Base-by-base conservation (phyloP, 2,329 filamentous ascomycete genomes). In the Alternaria alternata region DNA sequence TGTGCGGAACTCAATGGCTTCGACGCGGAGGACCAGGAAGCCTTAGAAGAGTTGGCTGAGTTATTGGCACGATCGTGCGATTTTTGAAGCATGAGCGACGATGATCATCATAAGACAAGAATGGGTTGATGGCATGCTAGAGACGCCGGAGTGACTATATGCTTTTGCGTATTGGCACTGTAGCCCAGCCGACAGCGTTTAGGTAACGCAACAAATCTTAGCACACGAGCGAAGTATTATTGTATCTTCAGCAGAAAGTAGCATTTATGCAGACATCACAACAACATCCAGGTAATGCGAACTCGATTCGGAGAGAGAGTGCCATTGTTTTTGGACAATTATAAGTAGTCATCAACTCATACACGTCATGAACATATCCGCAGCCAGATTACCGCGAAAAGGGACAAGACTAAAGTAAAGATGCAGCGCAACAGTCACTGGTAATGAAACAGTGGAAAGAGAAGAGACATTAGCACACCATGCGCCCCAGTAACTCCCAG, bases 1-100 rank as follows among this genome's bases (percentile, higher is more conserved):
- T 94, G 92, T 73, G 87, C 88, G 1, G 86, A 85, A 36, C 66
- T 85, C 53, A 78, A 85, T 14, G 91, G 91, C 0, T 94, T 94
- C 66, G 87, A 92, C 66, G 83, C 87, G 60, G 84, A 88, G 44
- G 92, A 95, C 75, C 83, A 84, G 77, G 76, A 73, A 62, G 86
- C 86, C 66, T 76, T 95, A 60, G 91, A 94, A 77, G 80, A 86
- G 69, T 78, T 94, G 70, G 77, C 77, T 2, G 47, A 62, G 36
- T 42, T 79, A 20, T 57, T 79, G 46, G 75, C 76, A 1, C 57
- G 68, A 32, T 65, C 74, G 2, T 79, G 76, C 43, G 76, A 79
- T 55, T 79, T 79, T 20, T 67, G 53, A 57, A 30, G 32, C 14
- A 16, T 12, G 12, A 36, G 12, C 12, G 32, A 36, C 5, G 5